Evolutionary conservation across 805 yeast genomes (phyloP).

Genomic region (Wickerhamiella cacticola): DNA sequence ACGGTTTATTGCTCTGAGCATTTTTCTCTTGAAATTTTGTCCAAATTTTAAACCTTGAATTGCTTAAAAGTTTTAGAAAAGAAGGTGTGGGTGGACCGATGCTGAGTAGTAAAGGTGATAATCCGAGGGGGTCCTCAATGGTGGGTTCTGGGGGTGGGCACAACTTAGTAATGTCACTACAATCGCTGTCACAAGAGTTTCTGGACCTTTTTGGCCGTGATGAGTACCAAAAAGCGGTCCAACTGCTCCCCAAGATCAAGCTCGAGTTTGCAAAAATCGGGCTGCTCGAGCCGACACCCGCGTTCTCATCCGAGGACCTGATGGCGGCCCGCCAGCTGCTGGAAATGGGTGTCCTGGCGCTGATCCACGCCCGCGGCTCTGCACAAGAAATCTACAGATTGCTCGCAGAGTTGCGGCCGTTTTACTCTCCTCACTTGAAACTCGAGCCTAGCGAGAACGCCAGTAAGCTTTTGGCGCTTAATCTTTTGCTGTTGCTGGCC

Average conservation of each 20-base stretch:
- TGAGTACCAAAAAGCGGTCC: conserved; percentile 49
- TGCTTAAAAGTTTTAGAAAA: too few species aligned
- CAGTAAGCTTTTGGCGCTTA: conserved; percentile 62
- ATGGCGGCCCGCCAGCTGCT: conserved; percentile 68
- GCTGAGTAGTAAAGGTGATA: too few species aligned
- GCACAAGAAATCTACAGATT: conserved; percentile 58
- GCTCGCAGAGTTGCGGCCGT: conserved; percentile 63
- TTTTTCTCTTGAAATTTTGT: not conserved
- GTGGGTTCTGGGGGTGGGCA: too few species aligned
- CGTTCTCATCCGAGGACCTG: conserved; percentile 40
- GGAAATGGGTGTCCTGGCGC: conserved; percentile 77
- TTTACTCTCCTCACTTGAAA: conserved; percentile 41
- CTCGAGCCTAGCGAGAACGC: conserved; percentile 45
- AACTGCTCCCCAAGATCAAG: conserved; percentile 58
- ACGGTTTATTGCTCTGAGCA: not conserved
- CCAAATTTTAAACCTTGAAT: too few species aligned
- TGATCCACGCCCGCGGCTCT: conserved; percentile 47
- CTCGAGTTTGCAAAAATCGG: conserved; percentile 67
- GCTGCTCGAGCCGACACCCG: conserved; percentile 54
- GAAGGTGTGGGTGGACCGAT: too few species aligned
- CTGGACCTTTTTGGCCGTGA: conserved; percentile 50
- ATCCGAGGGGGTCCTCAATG: too few species aligned
- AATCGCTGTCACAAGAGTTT: conserved; percentile 56
- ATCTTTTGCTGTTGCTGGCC: conserved; percentile 62
- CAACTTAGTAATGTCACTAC: conserved; percentile 39